Conservation (phyloP, 768 basidiomycete genomes). For the Postia placenta region DNA sequence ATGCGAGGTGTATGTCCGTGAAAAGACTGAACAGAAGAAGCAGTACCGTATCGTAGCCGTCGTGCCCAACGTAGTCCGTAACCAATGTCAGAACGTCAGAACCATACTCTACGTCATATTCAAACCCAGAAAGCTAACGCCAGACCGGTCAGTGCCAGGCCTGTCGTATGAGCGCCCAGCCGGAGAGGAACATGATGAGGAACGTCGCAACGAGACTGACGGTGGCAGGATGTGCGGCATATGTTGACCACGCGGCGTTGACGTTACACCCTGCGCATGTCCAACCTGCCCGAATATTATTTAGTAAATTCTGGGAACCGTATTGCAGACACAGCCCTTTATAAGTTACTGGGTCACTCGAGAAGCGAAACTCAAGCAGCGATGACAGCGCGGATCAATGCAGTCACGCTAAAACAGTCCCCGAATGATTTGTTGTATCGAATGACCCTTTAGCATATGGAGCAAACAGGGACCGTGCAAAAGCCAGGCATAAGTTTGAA, state of each 20-base stretch:
- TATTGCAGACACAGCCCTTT: too few species aligned
- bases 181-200: conserved; percentile 62
- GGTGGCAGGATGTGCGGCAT: conserved; percentile 46
- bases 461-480: too few species aligned
- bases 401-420: not conserved
- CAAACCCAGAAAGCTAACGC: too few species aligned
- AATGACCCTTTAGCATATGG: too few species aligned
- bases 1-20: too few species aligned
- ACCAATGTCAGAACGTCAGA: too few species aligned
- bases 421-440: too few species aligned
- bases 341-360: not conserved
- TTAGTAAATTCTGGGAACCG: too few species aligned
- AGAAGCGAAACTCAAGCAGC: not conserved
- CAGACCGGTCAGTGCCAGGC: conserved; percentile 14
- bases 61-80: too few species aligned
- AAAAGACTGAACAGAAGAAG: too few species aligned
- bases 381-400: not conserved
- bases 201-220: conserved; percentile 49
- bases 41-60: too few species aligned
- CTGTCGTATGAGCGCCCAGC: conserved; percentile 48
- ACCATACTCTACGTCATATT: not conserved
- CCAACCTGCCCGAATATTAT: conserved; percentile 48
- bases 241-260: conserved; percentile 30
- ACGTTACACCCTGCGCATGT: conserved; percentile 43
- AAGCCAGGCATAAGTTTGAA: not conserved